Percentiles rank a stretch among this genome's conserved stretches.
phyloP scores from a whole-genome alignment of 2,329 filamentous ascomycete genomes.

The Hortaea sp. region DNA sequence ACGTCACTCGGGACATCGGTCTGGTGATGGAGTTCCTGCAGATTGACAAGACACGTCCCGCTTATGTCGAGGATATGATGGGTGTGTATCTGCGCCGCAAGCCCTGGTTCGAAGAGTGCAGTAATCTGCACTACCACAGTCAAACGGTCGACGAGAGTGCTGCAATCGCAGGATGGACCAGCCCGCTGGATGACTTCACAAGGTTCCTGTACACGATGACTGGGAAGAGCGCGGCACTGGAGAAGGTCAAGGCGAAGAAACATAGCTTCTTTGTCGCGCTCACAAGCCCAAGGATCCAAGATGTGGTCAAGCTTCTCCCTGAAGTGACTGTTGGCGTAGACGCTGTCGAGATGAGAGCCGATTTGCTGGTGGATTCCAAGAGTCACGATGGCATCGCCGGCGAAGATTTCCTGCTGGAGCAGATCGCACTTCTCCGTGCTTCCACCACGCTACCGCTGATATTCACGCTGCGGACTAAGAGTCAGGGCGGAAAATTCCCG shows the following conservation, averaged over 20 bases:
- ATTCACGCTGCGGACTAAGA: constrained; percentile 78
- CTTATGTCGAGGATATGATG: constrained; percentile 87
- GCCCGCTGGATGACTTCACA: constrained; percentile 50
- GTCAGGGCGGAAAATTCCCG: constrained; percentile 81
- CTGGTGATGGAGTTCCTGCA: constrained; percentile 82
- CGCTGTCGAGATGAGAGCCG: constrained; percentile 88
- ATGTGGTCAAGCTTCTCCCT: constrained; percentile 55
- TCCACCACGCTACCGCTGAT: constrained; percentile 69
- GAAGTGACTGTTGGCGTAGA: constrained; percentile 75
- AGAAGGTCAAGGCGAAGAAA: constrained; percentile 51
- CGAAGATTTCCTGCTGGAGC: constrained; percentile 67
- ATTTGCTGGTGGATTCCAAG: constrained; percentile 68
- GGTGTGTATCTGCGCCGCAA: constrained; percentile 82
- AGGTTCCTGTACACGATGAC: constrained; percentile 63
- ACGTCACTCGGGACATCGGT: constrained; percentile 79
- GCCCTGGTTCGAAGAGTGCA: constrained; percentile 84
- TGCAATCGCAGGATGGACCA: constrained; percentile 24
- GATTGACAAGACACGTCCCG: constrained; percentile 80
- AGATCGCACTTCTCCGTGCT: constrained; percentile 69
- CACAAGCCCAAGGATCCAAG: constrained; percentile 65
- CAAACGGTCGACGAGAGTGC: constrained; percentile 46
- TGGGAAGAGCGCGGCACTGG: constrained; percentile 46
- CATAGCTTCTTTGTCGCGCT: constrained; percentile 89
- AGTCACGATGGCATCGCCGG: constrained; percentile 47
- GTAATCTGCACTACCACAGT: constrained; percentile 88